Conservation (phyloP, 192 early-diverging fungal species). For the Allomyces macrogynus region DNA sequence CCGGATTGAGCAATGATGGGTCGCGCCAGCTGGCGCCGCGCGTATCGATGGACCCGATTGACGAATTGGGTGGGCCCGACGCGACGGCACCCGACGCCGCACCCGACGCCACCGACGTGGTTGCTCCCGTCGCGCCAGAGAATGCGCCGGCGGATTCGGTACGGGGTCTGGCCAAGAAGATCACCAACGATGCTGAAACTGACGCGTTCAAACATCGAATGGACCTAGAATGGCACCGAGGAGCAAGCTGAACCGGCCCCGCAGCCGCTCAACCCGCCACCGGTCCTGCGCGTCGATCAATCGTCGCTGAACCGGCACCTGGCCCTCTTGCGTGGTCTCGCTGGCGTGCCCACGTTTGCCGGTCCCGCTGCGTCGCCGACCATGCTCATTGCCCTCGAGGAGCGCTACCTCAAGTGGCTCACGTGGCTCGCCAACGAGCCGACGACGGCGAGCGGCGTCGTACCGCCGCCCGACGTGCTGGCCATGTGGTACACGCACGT, state of each 20-base stretch:
- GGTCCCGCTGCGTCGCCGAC: neutral
- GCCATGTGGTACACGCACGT: neutral
- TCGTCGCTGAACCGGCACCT: too few species aligned
- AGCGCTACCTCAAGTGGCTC: neutral
- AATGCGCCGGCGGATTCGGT: too few species aligned
- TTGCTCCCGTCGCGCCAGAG: too few species aligned
- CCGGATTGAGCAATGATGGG: too few species aligned
- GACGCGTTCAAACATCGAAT: too few species aligned
- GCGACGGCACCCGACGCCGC: neutral
- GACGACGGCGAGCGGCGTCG: neutral
- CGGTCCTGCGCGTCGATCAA: neutral
- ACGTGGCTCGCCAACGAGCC: neutral
- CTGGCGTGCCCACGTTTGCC: neutral
- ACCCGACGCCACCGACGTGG: neutral
- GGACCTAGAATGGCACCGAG: too few species aligned
- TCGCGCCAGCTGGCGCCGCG: neutral
- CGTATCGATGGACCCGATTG: neutral
- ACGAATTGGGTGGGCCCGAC: neutral
- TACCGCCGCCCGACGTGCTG: neutral
- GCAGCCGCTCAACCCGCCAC: neutral
- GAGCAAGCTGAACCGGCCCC: neutral
- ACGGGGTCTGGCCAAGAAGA: too few species aligned
- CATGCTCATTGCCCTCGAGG: neutral
- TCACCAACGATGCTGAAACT: too few species aligned
- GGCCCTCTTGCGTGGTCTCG: too few species aligned